Evolutionary conservation across 2,329 filamentous ascomycete species (phyloP), one percentile per base, ranked within the genome.

Genomic region (Helicocarpus griseus): DNA sequence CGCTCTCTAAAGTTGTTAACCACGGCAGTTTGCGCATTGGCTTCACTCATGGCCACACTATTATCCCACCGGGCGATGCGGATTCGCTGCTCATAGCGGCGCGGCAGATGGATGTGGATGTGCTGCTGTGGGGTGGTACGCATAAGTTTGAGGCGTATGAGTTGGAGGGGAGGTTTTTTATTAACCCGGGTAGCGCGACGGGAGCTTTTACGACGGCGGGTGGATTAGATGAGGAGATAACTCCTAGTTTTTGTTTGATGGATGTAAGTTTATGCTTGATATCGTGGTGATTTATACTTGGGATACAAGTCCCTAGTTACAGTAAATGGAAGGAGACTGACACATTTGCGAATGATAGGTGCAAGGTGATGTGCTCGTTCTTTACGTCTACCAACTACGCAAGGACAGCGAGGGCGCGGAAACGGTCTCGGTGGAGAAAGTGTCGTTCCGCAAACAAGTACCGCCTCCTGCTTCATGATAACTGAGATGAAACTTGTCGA

Each of bases 221-320:
- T 71, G 80, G 77, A 73, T 65, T 73, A 2, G 79, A 86, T 63
- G 86, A 87, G 64, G 86, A 91, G 51, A 86, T 86, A 22, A 84
- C 83, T 52, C 91, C 91, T 24, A 95, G 89, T 67, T 96, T 97
- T 70, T 95, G 93, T 65, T 73, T 97, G 68, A 96, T 97, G 91
- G 91, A 97, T 79, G 90, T 96, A 69, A 75, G 89, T 85, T 26
- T 43, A 50, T 48, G 40, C 48, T 7, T n/a, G n/a, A n/a, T n/a
- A n/a, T n/a, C n/a, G n/a, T n/a, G n/a, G n/a, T n/a, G n/a, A n/a
- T n/a, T n/a, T n/a, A n/a, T n/a, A n/a, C n/a, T n/a, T n/a, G n/a
- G n/a, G n/a, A n/a, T n/a, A n/a, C n/a, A n/a, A n/a, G n/a, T n/a
- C n/a, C n/a, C n/a, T n/a, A n/a, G n/a, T n/a, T n/a, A n/a, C n/a